Evolutionary conservation across 352 stramenopile genomes (phyloP).

Genomic region (Thalassiosira mediterranea): DNA sequence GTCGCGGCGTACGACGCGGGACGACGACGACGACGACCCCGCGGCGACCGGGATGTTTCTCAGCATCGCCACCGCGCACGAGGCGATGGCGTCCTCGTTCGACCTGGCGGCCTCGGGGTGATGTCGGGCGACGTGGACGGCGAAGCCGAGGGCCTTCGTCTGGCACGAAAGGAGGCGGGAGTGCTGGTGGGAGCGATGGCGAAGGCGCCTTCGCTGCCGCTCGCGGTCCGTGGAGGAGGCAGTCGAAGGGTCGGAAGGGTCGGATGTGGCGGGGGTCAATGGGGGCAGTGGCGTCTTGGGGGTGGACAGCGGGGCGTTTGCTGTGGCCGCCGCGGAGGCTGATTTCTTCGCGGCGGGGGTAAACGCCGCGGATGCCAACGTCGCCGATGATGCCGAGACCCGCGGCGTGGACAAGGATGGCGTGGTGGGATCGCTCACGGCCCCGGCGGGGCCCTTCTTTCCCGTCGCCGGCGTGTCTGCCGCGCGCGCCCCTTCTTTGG

Average conservation of each 20-base stretch:
- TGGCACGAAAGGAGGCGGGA: not conserved
- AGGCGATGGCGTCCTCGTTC: not conserved
- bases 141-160: not conserved
- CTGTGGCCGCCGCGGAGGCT: not conserved
- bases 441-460: not conserved
- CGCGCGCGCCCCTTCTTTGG: not conserved
- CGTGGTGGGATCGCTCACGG: not conserved
- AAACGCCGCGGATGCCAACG: not conserved
- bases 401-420: slow-evolving; percentile 14
- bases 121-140: not conserved
- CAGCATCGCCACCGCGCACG: not conserved
- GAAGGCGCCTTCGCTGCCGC: not conserved
- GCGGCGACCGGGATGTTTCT: not conserved
- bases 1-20: slow-evolving; percentile 56
- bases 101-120: not conserved
- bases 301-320: not conserved
- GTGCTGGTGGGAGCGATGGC: not conserved
- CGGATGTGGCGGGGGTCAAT: not conserved
- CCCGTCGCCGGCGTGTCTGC: not conserved
- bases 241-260: too few relatives aligned
- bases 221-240: not conserved
- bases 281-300: not conserved
- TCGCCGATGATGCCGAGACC: not conserved
- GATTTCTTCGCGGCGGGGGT: not conserved
- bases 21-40: not conserved